phyloP scores from a whole-genome alignment of 2,329 filamentous ascomycete species.

The Botrytis squamosa region DNA sequence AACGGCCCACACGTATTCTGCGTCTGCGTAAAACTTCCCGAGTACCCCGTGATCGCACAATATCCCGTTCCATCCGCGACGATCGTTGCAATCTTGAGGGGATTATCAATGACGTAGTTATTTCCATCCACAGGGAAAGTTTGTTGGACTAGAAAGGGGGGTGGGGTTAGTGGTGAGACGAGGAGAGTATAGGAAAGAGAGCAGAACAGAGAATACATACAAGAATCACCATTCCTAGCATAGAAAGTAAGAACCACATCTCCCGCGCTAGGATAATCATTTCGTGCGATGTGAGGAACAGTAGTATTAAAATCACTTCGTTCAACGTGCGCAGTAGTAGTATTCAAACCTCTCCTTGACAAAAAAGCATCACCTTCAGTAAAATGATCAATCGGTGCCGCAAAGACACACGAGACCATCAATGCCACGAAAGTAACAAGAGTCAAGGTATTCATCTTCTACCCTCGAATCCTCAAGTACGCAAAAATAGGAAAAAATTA shows the following conservation, averaged over 20 bases:
- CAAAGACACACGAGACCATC: neutral
- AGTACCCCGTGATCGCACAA: neutral
- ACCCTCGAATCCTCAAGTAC: too few relatives aligned
- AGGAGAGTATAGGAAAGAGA: rapidly evolving
- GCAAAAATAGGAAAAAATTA: neutral
- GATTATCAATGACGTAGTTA: neutral
- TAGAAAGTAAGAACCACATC: neutral
- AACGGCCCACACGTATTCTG: neutral
- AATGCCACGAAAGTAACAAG: neutral
- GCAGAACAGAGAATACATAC: neutral
- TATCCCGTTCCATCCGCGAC: neutral
- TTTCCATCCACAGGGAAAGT: neutral
- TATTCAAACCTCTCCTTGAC: neutral
- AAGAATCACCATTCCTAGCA: neutral
- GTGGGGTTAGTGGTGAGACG: neutral
- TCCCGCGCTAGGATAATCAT: neutral
- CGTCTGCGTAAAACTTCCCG: neutral
- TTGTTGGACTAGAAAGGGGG: neutral
- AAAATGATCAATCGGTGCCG: neutral
- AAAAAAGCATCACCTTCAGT: neutral
- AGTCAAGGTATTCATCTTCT: neutral
- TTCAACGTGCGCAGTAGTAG: too few relatives aligned
- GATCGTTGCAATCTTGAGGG: neutral
- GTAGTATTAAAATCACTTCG: neutral
- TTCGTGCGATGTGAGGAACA: too few relatives aligned